These are phyloP conservation scores for Ophiostoma ulmi DNA, from an alignment of 2,329 filamentous ascomycete genomes.

Conservation along the genomic window DNA sequence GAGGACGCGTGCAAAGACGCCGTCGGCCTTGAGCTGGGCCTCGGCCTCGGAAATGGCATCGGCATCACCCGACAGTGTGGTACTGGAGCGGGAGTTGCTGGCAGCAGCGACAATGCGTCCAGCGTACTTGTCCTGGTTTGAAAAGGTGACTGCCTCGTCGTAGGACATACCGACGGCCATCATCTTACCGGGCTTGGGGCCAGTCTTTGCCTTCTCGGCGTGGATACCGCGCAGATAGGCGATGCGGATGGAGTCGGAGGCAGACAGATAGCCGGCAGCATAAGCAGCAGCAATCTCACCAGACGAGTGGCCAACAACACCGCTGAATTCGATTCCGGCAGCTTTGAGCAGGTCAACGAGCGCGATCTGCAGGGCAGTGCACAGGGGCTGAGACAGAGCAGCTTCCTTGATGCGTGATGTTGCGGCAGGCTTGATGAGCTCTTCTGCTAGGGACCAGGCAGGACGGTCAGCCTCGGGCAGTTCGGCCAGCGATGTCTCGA, in stretches of 20 bases:
- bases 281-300: conserved; percentile 45
- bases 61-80: conserved; percentile 38
- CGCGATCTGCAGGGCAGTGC: conserved; percentile 50
- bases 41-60: conserved; percentile 31
- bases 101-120: conserved; percentile 33
- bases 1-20: conserved; percentile 37
- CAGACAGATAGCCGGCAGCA: conserved; percentile 36
- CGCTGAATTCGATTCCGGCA: conserved; percentile 31
- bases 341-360: conserved; percentile 32
- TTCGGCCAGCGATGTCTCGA: conserved; percentile 20
- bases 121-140: conserved; percentile 27
- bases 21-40: conserved; percentile 26
- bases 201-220: conserved; percentile 30
- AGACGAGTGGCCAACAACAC: conserved; percentile 40
- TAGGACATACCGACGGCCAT: conserved; percentile 34
- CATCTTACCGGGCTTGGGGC: conserved; percentile 33
- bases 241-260: conserved; percentile 38
- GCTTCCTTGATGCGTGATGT: conserved; percentile 30
- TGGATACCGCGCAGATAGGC: conserved; percentile 40
- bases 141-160: conserved; percentile 31
- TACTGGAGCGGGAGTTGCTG: conserved; percentile 33
- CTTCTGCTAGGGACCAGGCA: conserved; percentile 23
- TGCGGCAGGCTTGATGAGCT: conserved; percentile 22
- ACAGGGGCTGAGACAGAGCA: conserved; percentile 47
- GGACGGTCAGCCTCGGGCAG: conserved; percentile 23